Base-by-base conservation (phyloP, 2,329 filamentous ascomycete species). In the Trichophyton benhamiae region DNA sequence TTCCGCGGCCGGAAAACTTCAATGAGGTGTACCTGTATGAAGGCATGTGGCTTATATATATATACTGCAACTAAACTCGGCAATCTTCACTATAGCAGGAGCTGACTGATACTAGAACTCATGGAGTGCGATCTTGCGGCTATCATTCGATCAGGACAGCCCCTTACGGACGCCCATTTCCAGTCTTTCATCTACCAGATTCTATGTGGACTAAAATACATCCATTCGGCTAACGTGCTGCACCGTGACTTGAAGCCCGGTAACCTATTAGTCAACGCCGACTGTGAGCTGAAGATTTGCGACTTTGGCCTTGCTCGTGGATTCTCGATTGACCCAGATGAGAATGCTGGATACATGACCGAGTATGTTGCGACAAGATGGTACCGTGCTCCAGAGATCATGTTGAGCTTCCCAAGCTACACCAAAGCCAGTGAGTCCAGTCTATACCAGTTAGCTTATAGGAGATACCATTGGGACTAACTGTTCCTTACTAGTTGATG, bases 141-240 rank as follows among this genome's bases (percentile, higher is more conserved):
- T 67, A 99, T 99, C 74, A 97, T 99, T 70, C 87, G 94, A 68
- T 97, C 92, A 48, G 94, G 94, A 65, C 94, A 99, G 75, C 91
- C 94, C 57, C 81, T 99, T 73, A 99, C 94, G 71, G 94, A 99
- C 73, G 94, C 94, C 61, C 94, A 99, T 77, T 99, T 99, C 80
- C 94, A 99, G 78, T 97, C 94, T 59, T 99, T 99, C 79, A 96
- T 99, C 78, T 99, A 99, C 80, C 94, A 99, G 82, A 99, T 99
- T 68, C 87, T 99, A 4, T 97, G 94, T 74, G 94, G 94, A 66
- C 82, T 99, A 68, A 99, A 99, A 81, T 99, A 97, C 77, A 97
- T 99, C 67, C 94, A 99, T 80, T 97, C 92, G 22, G 94, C 94
- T 68, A 97, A 97, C 71, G 94, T 99, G 59, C 82, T 99, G 67